Percentiles rank a stretch among this genome's conserved stretches.
These are phyloP conservation scores for Seiridium unicorne DNA, from an alignment of 2,329 filamentous ascomycete genomes.

Conservation along the genomic window DNA sequence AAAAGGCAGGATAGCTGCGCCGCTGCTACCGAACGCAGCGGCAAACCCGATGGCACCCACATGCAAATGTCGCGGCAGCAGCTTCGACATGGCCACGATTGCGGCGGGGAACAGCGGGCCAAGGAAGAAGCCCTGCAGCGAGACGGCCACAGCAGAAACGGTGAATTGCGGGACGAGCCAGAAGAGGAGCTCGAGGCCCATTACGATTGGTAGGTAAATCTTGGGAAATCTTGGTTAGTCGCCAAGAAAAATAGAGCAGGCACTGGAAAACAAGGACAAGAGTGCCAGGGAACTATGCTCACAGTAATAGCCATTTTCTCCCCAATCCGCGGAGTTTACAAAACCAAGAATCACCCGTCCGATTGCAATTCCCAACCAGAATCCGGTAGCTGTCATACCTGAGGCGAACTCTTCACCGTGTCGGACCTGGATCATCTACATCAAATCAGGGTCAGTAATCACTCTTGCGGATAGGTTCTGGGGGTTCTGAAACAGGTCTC, in stretches of 20 bases:
- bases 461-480: background rate
- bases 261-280: too few species aligned
- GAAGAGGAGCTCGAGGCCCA: conserved; percentile 69
- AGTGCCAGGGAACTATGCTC: conserved; percentile 5
- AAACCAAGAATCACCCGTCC: conserved; percentile 72
- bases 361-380: conserved; percentile 77
- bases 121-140: conserved; percentile 75
- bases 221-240: conserved; percentile 8
- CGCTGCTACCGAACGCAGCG: conserved; percentile 71
- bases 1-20: conserved; percentile 67
- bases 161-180: conserved; percentile 80
- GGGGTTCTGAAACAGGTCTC: background rate
- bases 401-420: conserved; percentile 65
- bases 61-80: conserved; percentile 70
- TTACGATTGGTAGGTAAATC: conserved; percentile 63
- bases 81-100: conserved; percentile 68
- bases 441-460: background rate
- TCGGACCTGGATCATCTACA: conserved; percentile 67
- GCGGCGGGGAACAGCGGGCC: conserved; percentile 75
- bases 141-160: conserved; percentile 69
- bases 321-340: conserved; percentile 65
- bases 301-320: conserved; percentile 62
- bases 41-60: conserved; percentile 76
- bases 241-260: too few species aligned
- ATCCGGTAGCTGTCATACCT: conserved; percentile 75